phyloP scores from a whole-genome alignment of 176 grass and related monocot genomes.

The Raddia guianensis region DNA sequence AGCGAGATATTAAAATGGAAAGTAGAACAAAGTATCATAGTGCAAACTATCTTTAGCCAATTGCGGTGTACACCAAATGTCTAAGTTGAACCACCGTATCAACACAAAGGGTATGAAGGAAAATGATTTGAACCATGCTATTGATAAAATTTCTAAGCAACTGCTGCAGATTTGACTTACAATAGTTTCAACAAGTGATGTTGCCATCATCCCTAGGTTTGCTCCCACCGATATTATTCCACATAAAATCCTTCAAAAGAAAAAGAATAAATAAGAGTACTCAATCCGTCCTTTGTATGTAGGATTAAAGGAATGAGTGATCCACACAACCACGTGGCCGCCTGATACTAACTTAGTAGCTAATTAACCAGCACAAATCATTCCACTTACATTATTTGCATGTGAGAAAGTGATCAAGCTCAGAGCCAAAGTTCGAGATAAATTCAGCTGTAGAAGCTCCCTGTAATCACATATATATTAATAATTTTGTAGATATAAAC shows the following conservation, averaged over 20 bases:
- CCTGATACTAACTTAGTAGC: too few relatives aligned
- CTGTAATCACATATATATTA: constrained; percentile 69
- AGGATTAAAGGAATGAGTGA: too few relatives aligned
- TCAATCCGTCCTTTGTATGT: constrained; percentile 2
- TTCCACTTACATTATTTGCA: too few relatives aligned
- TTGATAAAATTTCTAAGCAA: not conserved
- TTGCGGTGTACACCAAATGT: not conserved
- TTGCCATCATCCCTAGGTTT: constrained; percentile 71
- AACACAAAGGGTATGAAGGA: constrained; percentile 5
- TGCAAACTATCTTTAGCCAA: too few relatives aligned
- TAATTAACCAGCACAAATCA: too few relatives aligned
- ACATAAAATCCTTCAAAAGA: constrained; percentile 84
- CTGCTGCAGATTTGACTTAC: constrained; percentile 50
- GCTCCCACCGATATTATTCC: constrained; percentile 61
- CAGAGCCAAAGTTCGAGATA: constrained; percentile 81
- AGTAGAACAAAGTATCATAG: not conserved
- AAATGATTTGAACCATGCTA: constrained; percentile 6
- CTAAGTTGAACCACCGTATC: constrained; percentile 22
- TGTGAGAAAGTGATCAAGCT: constrained; percentile 71
- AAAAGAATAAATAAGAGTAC: not conserved
- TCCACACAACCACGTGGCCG: too few relatives aligned
- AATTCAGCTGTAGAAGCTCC: constrained; percentile 71
- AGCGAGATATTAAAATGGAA: not conserved
- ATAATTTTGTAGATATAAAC: too few relatives aligned
- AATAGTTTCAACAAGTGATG: constrained; percentile 68